A percentile compares a stretch with the other conserved stretches of the same genome.
These are phyloP conservation scores for Flaveria robusta DNA, from an alignment of 129 eudicot genomes.

Conservation along the genomic window DNA sequence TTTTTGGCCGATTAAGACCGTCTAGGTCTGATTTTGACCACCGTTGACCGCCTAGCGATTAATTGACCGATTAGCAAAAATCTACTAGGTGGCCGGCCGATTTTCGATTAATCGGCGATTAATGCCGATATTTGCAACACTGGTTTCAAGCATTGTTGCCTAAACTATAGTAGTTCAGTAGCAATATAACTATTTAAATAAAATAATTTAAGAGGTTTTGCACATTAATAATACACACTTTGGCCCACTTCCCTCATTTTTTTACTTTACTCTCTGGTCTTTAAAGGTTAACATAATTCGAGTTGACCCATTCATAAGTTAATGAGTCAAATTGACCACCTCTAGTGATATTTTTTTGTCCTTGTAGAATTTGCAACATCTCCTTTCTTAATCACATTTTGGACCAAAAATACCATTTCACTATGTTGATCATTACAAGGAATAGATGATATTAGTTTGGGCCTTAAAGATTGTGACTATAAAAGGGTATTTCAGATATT, in stretches of 20 bases:
- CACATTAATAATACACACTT: background rate
- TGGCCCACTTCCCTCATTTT: background rate
- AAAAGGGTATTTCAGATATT: background rate
- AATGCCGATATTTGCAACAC: too few relatives aligned
- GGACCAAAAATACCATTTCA: background rate
- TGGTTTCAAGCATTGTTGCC: background rate
- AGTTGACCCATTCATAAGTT: background rate
- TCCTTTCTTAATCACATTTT: background rate
- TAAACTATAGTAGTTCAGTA: background rate
- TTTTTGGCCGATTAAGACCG: too few relatives aligned
- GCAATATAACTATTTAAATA: background rate
- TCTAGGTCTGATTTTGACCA: too few relatives aligned
- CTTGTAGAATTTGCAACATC: too few relatives aligned
- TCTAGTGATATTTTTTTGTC: background rate
- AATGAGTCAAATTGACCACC: background rate
- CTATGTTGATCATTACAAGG: background rate
- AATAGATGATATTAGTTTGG: background rate
- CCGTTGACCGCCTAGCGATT: too few relatives aligned
- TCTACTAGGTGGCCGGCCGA: too few relatives aligned
- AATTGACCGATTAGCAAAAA: too few relatives aligned
- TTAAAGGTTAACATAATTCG: background rate
- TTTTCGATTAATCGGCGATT: too few relatives aligned
- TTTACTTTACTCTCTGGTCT: background rate
- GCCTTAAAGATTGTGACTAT: background rate
- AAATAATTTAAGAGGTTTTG: background rate